Conservation (phyloP, 1,284 basidiomycete species). For the Ceratobasidium sp. region DNA sequence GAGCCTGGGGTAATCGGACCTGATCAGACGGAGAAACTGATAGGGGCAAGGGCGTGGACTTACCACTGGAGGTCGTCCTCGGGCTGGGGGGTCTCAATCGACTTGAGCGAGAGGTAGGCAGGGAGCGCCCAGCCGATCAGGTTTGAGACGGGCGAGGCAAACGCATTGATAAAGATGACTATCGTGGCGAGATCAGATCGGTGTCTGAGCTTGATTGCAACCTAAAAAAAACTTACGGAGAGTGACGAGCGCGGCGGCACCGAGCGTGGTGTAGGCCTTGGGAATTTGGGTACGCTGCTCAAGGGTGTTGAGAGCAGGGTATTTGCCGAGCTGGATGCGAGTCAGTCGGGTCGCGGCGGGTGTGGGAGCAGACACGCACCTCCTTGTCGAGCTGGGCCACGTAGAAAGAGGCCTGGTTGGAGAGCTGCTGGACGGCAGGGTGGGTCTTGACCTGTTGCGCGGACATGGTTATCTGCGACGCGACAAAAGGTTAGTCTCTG, state of each 20-base stretch:
- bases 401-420: constrained; percentile 81
- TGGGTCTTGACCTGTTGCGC: constrained; percentile 74
- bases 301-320: constrained; percentile 84
- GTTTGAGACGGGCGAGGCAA: constrained; percentile 85
- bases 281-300: constrained; percentile 94
- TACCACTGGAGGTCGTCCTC: constrained; percentile 86
- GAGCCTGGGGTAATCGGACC: constrained; percentile 57
- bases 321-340: constrained; percentile 83
- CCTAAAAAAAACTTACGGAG: constrained; percentile 56
- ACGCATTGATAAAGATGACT: constrained; percentile 83
- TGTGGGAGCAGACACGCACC: constrained; percentile 64
- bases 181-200: constrained; percentile 44
- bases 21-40: background rate
- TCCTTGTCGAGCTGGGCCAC: constrained; percentile 92
- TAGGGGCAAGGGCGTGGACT: constrained; percentile 2
- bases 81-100: constrained; percentile 78
- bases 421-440: constrained; percentile 84
- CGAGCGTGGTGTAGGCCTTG: constrained; percentile 91
- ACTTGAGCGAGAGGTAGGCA: constrained; percentile 88
- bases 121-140: constrained; percentile 87
- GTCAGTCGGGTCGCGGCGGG: constrained; percentile 12
- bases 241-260: constrained; percentile 72
- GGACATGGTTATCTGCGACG: constrained; percentile 41
- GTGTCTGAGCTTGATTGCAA: background rate
- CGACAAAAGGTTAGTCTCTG: constrained; percentile 14